Percentiles rank a stretch among this genome's conserved stretches.
These are phyloP conservation scores for Macaranga tanarius DNA, from an alignment of 441 rosid genomes.

Conservation along the genomic window DNA sequence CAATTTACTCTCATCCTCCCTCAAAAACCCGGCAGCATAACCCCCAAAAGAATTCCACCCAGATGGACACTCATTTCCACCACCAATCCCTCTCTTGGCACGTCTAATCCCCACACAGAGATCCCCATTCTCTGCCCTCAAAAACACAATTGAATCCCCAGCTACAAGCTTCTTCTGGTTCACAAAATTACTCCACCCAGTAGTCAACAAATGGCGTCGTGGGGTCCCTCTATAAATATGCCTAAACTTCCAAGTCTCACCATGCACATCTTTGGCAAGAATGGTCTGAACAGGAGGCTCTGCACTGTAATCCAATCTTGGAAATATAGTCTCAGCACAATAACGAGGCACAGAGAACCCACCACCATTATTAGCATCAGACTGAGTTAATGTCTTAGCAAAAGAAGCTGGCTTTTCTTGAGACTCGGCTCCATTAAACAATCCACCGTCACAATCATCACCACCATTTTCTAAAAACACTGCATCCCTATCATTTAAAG, in stretches of 20 bases:
- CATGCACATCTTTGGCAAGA: constrained; percentile 92
- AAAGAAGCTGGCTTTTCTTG: constrained; percentile 77
- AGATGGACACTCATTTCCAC: constrained; percentile 61
- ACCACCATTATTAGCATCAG: constrained; percentile 98
- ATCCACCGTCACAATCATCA: constrained; percentile 33
- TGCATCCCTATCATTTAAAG: constrained; percentile 36
- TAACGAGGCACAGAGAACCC: constrained; percentile 98
- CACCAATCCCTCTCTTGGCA: constrained; percentile 78
- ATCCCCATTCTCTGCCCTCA: constrained; percentile 80
- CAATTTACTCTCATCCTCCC: constrained; percentile 54
- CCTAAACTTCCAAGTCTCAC: constrained; percentile 88
- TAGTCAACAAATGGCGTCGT: constrained; percentile 88
- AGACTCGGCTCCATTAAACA: constrained; percentile 32
- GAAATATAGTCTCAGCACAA: constrained; percentile 96
- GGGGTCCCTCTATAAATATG: constrained; percentile 98
- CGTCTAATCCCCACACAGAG: constrained; percentile 91
- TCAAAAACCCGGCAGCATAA: constrained; percentile 49
- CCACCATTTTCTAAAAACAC: constrained; percentile 30
- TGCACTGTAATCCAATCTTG: constrained; percentile 68
- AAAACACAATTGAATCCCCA: constrained; percentile 91
- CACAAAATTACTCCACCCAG: constrained; percentile 98
- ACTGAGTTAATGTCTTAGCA: constrained; percentile 91
- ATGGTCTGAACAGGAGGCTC: constrained; percentile 99
- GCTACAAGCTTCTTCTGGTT: constrained; percentile 97
- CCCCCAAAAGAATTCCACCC: constrained; percentile 68